Conservation (phyloP, 345 rosid genomes). For the Hirschfeldia incana region DNA sequence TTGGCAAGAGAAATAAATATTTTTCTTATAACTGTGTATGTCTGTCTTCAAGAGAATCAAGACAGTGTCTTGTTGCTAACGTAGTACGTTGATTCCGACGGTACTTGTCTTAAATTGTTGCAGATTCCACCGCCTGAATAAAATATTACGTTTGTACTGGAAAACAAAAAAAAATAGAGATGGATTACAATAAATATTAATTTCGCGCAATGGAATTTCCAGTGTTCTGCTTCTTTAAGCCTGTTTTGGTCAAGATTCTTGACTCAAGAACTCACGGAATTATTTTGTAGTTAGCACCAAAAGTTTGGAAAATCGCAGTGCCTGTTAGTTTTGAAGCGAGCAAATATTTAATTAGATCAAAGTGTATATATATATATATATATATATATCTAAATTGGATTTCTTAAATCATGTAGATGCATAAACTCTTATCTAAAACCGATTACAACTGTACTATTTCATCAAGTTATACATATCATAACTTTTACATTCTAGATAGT, state of each 20-base stretch:
- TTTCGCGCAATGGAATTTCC: neutral
- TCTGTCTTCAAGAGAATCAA: neutral
- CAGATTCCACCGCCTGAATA: conserved; percentile 29
- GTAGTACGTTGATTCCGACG: conserved; percentile 24
- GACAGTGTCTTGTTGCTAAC: conserved; percentile 21
- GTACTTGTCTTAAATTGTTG: conserved; percentile 32
- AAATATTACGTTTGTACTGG: conserved; percentile 14
- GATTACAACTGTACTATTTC: neutral
- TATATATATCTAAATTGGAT: too few relatives aligned
- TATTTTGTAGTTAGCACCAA: conserved; percentile 16
- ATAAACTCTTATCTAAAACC: neutral
- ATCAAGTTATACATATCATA: neutral
- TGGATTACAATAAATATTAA: neutral
- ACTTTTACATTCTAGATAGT: neutral
- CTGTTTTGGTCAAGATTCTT: neutral
- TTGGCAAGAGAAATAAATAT: neutral
- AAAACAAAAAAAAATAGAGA: neutral
- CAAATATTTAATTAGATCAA: neutral
- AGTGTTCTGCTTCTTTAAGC: neutral
- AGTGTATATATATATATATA: neutral
- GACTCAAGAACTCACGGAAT: neutral
- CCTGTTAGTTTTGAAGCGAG: neutral
- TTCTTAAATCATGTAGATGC: neutral
- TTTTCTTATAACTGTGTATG: conserved; percentile 15
- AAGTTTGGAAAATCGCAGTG: neutral